Evolutionary conservation across 2,329 filamentous ascomycete species (phyloP).

Genomic region (Fusarium sp.): DNA sequence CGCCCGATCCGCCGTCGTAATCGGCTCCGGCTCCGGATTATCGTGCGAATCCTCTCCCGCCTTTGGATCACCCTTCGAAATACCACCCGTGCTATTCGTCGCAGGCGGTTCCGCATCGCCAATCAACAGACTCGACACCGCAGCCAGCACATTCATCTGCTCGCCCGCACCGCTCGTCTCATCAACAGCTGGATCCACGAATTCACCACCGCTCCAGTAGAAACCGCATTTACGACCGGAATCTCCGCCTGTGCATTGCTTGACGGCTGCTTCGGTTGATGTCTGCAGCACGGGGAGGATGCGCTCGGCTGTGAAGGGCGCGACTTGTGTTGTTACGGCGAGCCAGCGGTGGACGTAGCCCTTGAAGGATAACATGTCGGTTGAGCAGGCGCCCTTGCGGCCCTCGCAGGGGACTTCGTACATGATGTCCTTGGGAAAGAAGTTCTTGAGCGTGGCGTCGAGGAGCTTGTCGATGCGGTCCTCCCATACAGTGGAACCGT

Average conservation of each 20-base stretch:
- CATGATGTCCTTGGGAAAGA: constrained; percentile 67
- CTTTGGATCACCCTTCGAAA: constrained; percentile 52
- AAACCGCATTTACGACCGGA: constrained; percentile 70
- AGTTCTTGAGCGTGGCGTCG: constrained; percentile 56
- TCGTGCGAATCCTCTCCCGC: constrained; percentile 50
- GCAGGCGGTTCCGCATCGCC: constrained; percentile 51
- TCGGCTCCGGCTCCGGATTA: constrained; percentile 40
- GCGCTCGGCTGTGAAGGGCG: constrained; percentile 61
- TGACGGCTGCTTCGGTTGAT: constrained; percentile 67
- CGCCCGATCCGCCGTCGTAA: constrained; percentile 56
- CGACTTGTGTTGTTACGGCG: constrained; percentile 66
- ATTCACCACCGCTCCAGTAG: constrained; percentile 62
- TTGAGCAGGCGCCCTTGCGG: constrained; percentile 64
- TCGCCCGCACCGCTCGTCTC: constrained; percentile 66
- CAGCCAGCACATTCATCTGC: constrained; percentile 64
- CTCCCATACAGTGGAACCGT: constrained; percentile 63
- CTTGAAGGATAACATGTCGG: constrained; percentile 78
- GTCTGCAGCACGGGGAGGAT: constrained; percentile 66
- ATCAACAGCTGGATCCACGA: constrained; percentile 57
- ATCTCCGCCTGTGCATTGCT: constrained; percentile 67
- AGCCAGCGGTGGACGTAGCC: constrained; percentile 74
- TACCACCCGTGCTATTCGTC: constrained; percentile 60
- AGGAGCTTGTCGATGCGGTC: constrained; percentile 63
- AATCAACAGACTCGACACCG: constrained; percentile 61
- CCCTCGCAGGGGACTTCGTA: constrained; percentile 73